Evolutionary conservation across 768 basidiomycete species (phyloP), one percentile per base, ranked within the genome.

Genomic region (Scleroderma bovista): DNA sequence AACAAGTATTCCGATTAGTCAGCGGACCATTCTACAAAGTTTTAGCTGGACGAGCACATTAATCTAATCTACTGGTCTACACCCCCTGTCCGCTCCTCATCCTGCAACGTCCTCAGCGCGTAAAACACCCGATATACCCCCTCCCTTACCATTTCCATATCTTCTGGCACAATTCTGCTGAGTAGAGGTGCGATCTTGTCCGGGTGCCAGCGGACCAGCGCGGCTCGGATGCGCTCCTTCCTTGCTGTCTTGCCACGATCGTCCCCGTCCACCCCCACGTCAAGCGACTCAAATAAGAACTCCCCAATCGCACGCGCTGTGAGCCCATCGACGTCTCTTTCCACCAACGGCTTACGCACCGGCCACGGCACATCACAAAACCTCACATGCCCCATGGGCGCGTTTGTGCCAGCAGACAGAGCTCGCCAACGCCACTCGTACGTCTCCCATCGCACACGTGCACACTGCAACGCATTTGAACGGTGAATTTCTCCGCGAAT

Each of bases 281-380:
- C 61, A 49, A 79, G 64, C 12, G 69, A 60, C 7, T 72, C 74
- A 26, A 81, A 66, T 5, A 86, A 55, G 52, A 86, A 86, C 0
- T 69, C 67, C 17, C 76, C 64, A 10, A 86, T 64, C 1, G 66
- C 61, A 15, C 66, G 57, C 0, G 62, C 56, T 3, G 71, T 74
- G 46, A 84, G 57, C 44, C 68, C 66, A 12, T 46, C 46, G 20
- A 70, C 41, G 50, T 60, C 51, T 52, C 57, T 45, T 22, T 48
- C 45, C 5, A 60, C 31, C n/a, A 55, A 39, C 34, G 44, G 44
- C 2, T 51, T 54, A 16, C 6, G 38, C 10, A 80, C 66, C 0
- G 85, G 86, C 85, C 86, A 87, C 0, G 85, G 83, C 39, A 87
- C 73, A 51, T 80, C 78, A 5, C 47, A 56, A 56, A 85, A 87